Evolutionary conservation across 2,329 filamentous ascomycete genomes (phyloP), one percentile per base, ranked within the genome.

Genomic region (Fusarium multiceps): DNA sequence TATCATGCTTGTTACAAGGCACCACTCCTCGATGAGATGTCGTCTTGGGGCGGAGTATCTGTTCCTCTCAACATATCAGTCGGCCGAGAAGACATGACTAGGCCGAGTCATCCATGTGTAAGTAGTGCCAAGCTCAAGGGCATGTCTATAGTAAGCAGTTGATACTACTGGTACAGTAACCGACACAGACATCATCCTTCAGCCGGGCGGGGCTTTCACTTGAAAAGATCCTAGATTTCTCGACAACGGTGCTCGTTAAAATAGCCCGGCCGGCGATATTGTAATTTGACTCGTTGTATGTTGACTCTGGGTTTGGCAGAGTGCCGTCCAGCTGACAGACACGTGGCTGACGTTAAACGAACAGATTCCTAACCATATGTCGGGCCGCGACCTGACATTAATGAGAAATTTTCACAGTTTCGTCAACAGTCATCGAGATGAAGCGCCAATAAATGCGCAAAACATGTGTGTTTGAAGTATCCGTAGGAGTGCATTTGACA

Each of bases 61-160:
- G 58, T 62, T 65, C 55, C 59, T 64, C 68, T 49, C 62, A 50
- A 56, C 48, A 60, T 42, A 45, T 62, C 60, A 56, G 63, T 74
- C 72, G 71, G 72, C 72, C 72, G 72, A 75, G 66, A 74, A 64
- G 18, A 51, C 43, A 34, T 60, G 58, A 68, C 61, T 75, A 51
- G 55, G 59, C 72, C 71, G 72, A 72, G 55, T 68, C 50, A 48
- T 57, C 50, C 43, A 53, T 46, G 50, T 55, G 50, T 65, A 56
- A 61, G 70, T 68, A 56, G 51, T 59, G 63, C 63, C 72, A 74
- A 72, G 69, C 47, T 49, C 46, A 28, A 51, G 54, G 55, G 49
- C 62, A 65, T 56, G 63, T 63, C 50, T 58, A 62, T 59, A 66
- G 40, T 41, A 62, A 49, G 54, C 49, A 59, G 43, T 64, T 53